phyloP scores from a whole-genome alignment of 140 eudicot species.

The Senecio squalidus region DNA sequence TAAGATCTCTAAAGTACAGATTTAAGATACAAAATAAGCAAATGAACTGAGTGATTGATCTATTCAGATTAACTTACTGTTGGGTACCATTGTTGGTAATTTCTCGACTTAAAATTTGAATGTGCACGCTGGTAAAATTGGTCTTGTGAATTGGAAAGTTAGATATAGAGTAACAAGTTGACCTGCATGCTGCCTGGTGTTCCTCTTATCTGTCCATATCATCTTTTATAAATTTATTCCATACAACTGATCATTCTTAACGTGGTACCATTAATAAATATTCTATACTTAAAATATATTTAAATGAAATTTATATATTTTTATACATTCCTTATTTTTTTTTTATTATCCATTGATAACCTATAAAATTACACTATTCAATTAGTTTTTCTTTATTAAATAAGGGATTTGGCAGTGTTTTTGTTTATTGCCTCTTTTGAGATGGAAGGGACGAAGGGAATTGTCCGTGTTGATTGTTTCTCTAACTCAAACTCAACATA shows the following conservation, averaged over 20 bases:
- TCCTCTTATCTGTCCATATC: neutral
- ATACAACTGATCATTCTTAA: neutral
- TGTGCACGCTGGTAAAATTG: neutral
- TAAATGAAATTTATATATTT: no score
- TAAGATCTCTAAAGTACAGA: neutral
- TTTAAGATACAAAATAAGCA: neutral
- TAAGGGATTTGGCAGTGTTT: neutral
- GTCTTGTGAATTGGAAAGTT: neutral
- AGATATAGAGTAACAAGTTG: neutral
- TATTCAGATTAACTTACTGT: slow-evolving; percentile 10
- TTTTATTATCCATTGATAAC: neutral
- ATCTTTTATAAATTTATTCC: neutral
- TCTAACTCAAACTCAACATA: neutral
- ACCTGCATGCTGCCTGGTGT: neutral
- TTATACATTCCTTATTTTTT: neutral
- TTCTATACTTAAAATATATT: neutral
- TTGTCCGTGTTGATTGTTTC: neutral
- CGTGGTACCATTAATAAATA: neutral
- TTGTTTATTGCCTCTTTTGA: neutral
- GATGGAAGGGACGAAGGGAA: neutral
- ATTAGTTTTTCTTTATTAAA: no score
- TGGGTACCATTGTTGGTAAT: slow-evolving; percentile 11
- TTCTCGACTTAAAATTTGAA: neutral
- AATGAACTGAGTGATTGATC: neutral
- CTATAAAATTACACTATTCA: neutral